Conservation (phyloP, 345 rosid species). For the Eucalyptus virginea region DNA sequence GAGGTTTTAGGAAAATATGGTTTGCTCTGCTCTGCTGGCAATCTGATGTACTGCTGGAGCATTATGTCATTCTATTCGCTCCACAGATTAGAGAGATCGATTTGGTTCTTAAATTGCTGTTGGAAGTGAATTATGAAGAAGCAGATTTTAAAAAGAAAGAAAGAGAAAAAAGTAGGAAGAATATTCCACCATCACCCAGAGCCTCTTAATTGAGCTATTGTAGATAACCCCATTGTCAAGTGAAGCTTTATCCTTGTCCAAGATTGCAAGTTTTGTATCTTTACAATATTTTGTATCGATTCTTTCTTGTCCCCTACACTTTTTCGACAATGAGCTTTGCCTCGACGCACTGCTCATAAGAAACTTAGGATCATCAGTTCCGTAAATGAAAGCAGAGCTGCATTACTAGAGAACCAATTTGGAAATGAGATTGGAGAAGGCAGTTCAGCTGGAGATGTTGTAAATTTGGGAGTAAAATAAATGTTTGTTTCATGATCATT, state of each 20-base stretch:
- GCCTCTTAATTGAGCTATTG: neutral
- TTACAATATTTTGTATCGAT: neutral
- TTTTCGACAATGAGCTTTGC: neutral
- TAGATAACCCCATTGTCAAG: neutral
- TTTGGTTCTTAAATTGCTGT: neutral
- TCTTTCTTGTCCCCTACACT: neutral
- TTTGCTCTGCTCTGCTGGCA: neutral
- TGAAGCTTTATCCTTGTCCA: conserved; percentile 1
- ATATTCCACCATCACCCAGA: neutral
- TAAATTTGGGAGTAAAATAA: neutral
- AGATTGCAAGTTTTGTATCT: neutral
- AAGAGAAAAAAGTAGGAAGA: neutral
- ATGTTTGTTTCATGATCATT: neutral
- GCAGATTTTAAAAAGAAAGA: neutral
- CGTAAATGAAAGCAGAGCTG: neutral
- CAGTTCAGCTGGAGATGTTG: neutral
- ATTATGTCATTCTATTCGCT: neutral
- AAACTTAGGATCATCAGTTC: neutral
- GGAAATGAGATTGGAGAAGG: neutral
- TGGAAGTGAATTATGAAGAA: neutral
- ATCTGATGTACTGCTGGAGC: neutral
- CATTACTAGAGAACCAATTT: neutral
- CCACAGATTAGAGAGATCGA: neutral
- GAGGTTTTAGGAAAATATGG: conserved; percentile 12
- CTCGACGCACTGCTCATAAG: neutral